Base-by-base conservation (phyloP, 139 green algal genomes). In the Spirogloea muscicola region DNA sequence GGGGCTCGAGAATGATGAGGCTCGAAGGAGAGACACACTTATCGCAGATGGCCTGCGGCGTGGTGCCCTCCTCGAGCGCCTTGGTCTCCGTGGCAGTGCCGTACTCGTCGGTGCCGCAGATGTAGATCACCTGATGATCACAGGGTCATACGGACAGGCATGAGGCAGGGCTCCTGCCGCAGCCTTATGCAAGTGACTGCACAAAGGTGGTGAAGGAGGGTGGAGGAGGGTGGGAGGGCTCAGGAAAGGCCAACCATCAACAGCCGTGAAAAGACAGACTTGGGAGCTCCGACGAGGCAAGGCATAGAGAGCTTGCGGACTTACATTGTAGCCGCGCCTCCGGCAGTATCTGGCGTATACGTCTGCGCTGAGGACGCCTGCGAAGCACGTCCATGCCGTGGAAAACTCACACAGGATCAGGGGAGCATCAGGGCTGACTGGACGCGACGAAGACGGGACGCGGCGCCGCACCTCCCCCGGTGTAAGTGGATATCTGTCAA, bases 61-160 rank as follows among this genome's bases (percentile, higher is more conserved):
- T 95, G 33, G 96, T 68, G 0, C 88, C 89, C 87, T 98, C 93
- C 89, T 98, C 93, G 55, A 97, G 83, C 2, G 93, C 93, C 89
- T 98, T 98, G 64, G 92, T 97, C 82, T 98, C 93, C 0, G 94
- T 98, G 48, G 94, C 93, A 4, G 94, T 98, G 27, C 94, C 94
- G 66, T 98, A 98, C 87, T 98, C 94, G 77, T 98, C 94, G 0
- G 94, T 98, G 49, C 94, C 94, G 80, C 94, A 98, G 10, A 98
- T 86, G 81, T 91, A 98, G 52, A 98, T 86, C 39, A 77, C 82
- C 76, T n/a, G n/a, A n/a, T n/a, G n/a, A n/a, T n/a, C n/a, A 96
- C 96, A 55, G 68, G 34, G 4, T n/a, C n/a, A n/a, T n/a, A n/a
- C n/a, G n/a, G n/a, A n/a, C n/a, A n/a, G n/a, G n/a, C n/a, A n/a